phyloP scores from a whole-genome alignment of 768 basidiomycete species.

The Panellus pusillus region DNA sequence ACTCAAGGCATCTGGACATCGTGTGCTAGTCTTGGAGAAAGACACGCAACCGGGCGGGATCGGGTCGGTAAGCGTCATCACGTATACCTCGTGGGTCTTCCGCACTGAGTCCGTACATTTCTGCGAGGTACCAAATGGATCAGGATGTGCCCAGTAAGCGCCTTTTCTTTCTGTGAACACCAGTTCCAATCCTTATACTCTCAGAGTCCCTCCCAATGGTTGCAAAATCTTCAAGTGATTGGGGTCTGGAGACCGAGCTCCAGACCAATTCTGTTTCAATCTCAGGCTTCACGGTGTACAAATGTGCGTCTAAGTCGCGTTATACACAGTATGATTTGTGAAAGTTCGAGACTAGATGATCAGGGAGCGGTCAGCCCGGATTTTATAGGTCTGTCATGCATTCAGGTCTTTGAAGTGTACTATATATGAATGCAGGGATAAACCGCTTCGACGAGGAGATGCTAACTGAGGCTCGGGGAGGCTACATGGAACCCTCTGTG shows the following conservation, averaged over 20 bases:
- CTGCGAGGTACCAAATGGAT: neutral
- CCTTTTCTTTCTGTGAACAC: neutral
- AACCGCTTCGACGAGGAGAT: constrained; percentile 8
- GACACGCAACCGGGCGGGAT: constrained; percentile 1
- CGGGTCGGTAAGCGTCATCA: neutral
- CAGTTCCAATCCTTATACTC: neutral
- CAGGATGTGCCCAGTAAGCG: neutral
- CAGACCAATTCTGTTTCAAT: neutral
- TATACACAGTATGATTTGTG: neutral
- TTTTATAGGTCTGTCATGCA: neutral
- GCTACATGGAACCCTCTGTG: neutral
- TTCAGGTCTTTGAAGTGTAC: neutral
- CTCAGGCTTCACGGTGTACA: constrained; percentile 5
- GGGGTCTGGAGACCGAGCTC: constrained; percentile 8
- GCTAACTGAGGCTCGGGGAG: constrained; percentile 10
- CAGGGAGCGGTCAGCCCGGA: neutral
- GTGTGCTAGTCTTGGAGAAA: constrained; percentile 10
- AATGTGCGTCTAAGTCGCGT: neutral
- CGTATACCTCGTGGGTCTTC: neutral
- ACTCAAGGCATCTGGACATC: constrained; percentile 7
- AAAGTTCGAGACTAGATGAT: neutral
- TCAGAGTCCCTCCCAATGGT: constrained; percentile 14
- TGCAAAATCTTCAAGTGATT: constrained; percentile 14
- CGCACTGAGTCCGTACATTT: neutral
- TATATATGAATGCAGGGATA: neutral